Conservation (phyloP, 441 rosid species). For the Adansonia madagascariensis region DNA sequence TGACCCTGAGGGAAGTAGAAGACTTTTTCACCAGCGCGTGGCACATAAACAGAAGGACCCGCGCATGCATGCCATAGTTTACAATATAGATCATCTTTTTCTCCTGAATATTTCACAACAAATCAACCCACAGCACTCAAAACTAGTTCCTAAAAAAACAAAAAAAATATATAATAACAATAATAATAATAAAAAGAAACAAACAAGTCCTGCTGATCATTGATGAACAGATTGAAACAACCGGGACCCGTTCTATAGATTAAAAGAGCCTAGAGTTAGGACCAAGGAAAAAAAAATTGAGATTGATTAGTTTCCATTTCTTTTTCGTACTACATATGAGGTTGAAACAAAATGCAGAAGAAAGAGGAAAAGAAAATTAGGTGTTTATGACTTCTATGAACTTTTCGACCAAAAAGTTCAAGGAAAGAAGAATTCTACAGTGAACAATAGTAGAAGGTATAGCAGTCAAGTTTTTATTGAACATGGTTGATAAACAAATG, state of each 20-base stretch:
- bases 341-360: background rate
- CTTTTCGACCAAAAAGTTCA: background rate
- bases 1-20: slow-evolving; percentile 68
- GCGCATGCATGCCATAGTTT: slow-evolving; percentile 63
- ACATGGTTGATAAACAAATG: background rate
- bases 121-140: background rate
- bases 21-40: slow-evolving; percentile 47
- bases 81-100: slow-evolving; percentile 24
- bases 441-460: background rate
- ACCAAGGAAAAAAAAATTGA: background rate
- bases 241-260: background rate
- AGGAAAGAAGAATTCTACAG: background rate
- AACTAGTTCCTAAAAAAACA: background rate
- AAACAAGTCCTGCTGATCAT: background rate
- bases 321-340: background rate
- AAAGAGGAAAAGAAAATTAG: background rate
- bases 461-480: background rate
- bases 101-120: slow-evolving; percentile 33
- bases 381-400: background rate
- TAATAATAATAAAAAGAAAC: background rate
- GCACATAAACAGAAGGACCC: slow-evolving; percentile 51
- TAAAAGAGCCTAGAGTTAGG: background rate
- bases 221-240: background rate
- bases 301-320: background rate
- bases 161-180: background rate